phyloP scores from a whole-genome alignment of 2,329 filamentous ascomycete genomes.

The Ophiocordyceps australis region DNA sequence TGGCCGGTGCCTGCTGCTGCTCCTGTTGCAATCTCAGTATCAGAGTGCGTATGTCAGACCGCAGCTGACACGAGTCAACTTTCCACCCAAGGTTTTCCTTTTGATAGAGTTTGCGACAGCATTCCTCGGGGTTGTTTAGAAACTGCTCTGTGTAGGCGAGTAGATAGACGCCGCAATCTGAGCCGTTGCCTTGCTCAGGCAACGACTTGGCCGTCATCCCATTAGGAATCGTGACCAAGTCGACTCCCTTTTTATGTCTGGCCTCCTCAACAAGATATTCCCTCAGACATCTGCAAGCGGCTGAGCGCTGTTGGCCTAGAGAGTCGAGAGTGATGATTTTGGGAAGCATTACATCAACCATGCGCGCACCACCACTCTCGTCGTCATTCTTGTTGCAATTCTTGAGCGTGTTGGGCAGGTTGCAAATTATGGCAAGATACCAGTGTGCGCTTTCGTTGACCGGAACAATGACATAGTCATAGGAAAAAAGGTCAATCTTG shows the following conservation, averaged over 20 bases:
- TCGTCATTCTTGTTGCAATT: too few relatives aligned
- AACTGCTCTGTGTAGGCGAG: slow-evolving; percentile 76
- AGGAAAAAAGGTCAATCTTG: slow-evolving; percentile 65
- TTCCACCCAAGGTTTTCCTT: slow-evolving; percentile 30
- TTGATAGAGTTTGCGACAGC: slow-evolving; percentile 47
- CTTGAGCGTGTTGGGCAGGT: slow-evolving; percentile 51
- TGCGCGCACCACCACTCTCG: slow-evolving; percentile 3
- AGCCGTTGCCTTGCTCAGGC: slow-evolving; percentile 67
- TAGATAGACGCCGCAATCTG: slow-evolving; percentile 79
- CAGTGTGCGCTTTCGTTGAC: slow-evolving; percentile 81
- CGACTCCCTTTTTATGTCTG: slow-evolving; percentile 32
- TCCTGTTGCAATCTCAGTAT: slow-evolving; percentile 45
- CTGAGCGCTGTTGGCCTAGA: slow-evolving; percentile 43
- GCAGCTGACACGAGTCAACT: slow-evolving; percentile 41
- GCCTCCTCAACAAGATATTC: slow-evolving; percentile 65
- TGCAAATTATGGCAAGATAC: slow-evolving; percentile 93
- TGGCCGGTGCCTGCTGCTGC: slow-evolving; percentile 29
- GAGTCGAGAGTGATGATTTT: slow-evolving; percentile 82
- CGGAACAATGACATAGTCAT: slow-evolving; percentile 80
- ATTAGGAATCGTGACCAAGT: slow-evolving; percentile 17
- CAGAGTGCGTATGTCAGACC: slow-evolving; percentile 44
- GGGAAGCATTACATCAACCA: slow-evolving; percentile 18
- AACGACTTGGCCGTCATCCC: slow-evolving; percentile 56
- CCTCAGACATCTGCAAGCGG: slow-evolving; percentile 50
- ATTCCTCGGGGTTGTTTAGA: slow-evolving; percentile 52